Conservation (phyloP, 176 grass and related monocot genomes). For the Themeda triandra region DNA sequence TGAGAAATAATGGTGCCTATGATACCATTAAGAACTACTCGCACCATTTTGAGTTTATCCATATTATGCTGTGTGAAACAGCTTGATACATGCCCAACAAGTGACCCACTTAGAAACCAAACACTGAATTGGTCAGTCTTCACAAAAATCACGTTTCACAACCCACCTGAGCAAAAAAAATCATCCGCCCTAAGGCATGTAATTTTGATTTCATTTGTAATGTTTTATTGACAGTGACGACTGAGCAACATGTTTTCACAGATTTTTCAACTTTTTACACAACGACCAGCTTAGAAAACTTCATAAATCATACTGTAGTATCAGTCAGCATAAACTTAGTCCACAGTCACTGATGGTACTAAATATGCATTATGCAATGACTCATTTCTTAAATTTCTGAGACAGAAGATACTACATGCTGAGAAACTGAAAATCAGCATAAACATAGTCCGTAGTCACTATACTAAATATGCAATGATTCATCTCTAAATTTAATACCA, state of each 20-base stretch:
- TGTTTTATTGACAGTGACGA: background rate
- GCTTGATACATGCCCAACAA: background rate
- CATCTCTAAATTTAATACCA: too few relatives aligned
- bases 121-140: background rate
- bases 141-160: background rate
- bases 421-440: background rate
- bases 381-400: background rate
- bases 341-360: background rate
- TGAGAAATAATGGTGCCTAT: background rate
- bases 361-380: conserved; percentile 4
- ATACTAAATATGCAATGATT: background rate
- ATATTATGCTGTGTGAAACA: background rate
- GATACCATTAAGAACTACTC: background rate
- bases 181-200: background rate
- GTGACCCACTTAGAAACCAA: background rate
- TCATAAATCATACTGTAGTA: background rate
- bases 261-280: background rate
- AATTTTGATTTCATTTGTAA: background rate
- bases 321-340: background rate
- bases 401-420: background rate
- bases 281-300: background rate
- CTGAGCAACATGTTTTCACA: conserved; percentile 1
- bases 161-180: background rate
- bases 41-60: background rate
- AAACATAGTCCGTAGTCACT: background rate